Conservation (phyloP, 1,284 basidiomycete genomes). For the Heliocybe sulcata region DNA sequence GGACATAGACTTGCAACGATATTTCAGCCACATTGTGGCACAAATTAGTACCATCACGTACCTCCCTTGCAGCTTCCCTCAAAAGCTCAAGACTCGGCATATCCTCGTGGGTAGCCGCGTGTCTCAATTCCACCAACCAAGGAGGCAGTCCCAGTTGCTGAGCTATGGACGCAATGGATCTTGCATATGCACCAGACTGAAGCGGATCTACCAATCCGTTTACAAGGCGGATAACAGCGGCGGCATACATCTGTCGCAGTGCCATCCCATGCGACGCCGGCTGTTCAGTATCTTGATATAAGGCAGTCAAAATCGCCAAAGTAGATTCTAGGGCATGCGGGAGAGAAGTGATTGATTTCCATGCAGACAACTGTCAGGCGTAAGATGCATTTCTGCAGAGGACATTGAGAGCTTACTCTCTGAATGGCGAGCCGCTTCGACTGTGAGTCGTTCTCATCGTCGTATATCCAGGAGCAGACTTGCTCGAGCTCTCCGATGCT, state of each 20-base stretch:
- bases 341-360: conserved; percentile 62
- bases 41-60: conserved; percentile 21
- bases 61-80: conserved; percentile 69
- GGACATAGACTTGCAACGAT: conserved; percentile 47
- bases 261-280: conserved; percentile 31
- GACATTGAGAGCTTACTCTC: conserved; percentile 40
- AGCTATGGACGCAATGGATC: conserved; percentile 88
- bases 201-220: conserved; percentile 94
- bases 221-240: conserved; percentile 83
- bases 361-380: conserved; percentile 59
- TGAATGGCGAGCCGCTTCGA: conserved; percentile 60
- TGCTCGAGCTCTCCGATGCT: conserved; percentile 70
- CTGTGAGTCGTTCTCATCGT: conserved; percentile 52
- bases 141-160: conserved; percentile 79
- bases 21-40: not conserved
- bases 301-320: conserved; percentile 59
- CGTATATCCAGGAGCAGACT: conserved; percentile 76
- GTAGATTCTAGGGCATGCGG: conserved; percentile 72
- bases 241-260: conserved; percentile 63
- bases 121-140: conserved; percentile 91
- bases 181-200: conserved; percentile 81
- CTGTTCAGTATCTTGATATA: conserved; percentile 38
- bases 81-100: conserved; percentile 82
- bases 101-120: conserved; percentile 95
- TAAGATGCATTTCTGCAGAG: conserved; percentile 7